phyloP scores from a whole-genome alignment of 192 early-diverging fungal genomes.

The Backusella luteola region DNA sequence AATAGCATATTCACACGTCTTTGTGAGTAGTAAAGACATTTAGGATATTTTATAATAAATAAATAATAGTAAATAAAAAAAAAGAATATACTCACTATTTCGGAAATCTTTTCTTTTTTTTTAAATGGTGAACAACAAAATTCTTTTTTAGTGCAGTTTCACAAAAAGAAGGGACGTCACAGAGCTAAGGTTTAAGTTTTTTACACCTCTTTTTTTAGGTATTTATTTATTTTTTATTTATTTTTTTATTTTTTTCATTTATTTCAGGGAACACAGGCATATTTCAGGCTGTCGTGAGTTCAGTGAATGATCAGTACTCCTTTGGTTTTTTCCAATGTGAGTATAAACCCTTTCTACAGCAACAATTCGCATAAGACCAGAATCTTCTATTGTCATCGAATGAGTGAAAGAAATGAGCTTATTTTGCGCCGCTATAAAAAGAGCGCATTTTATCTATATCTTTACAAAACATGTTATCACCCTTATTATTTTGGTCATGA shows the following conservation, averaged over 20 bases:
- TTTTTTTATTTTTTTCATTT: not conserved
- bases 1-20: conserved; percentile 38
- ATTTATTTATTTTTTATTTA: not conserved
- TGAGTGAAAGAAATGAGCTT: not conserved
- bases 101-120: conserved; percentile 4
- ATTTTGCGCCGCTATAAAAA: not conserved
- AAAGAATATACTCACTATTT: not conserved
- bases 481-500: not conserved
- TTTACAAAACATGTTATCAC: not conserved
- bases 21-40: conserved; percentile 36
- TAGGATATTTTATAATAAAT: conserved; percentile 14
- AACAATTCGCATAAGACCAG: not conserved
- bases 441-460: not conserved
- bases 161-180: conserved; percentile 1
- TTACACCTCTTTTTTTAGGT: not conserved
- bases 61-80: not conserved
- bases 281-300: not conserved
- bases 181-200: not conserved
- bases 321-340: not conserved
- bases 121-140: not conserved
- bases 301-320: conserved; percentile 2
- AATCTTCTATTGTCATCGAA: not conserved
- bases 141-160: conserved; percentile 2
- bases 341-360: not conserved
- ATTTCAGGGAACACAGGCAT: conserved; percentile 3